phyloP scores from a whole-genome alignment of 768 basidiomycete species.

The Rhizopogon roseolus region DNA sequence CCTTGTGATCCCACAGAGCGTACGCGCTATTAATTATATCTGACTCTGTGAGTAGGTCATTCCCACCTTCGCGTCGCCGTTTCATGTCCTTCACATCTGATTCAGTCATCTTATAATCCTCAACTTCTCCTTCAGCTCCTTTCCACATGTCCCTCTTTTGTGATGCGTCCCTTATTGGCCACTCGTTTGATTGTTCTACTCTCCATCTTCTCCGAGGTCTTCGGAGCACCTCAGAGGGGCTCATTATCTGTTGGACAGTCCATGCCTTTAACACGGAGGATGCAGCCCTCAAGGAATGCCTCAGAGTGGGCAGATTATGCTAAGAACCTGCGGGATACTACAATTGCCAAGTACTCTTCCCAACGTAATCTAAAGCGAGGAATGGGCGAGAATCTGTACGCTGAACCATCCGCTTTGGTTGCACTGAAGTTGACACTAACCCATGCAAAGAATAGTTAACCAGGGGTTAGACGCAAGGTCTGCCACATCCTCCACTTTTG shows the following conservation, averaged over 20 bases:
- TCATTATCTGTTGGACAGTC: conserved; percentile 14
- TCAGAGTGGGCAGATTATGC: conserved; percentile 33
- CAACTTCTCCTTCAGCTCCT: background rate
- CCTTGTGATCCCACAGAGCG: conserved; percentile 2
- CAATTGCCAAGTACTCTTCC: conserved; percentile 45
- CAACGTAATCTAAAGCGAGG: conserved; percentile 30
- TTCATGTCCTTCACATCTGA: conserved; percentile 4
- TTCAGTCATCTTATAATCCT: conserved; percentile 5
- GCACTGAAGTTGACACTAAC: conserved; percentile 4
- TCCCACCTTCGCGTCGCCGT: conserved; percentile 8
- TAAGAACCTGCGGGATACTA: conserved; percentile 34
- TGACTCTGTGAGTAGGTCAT: conserved; percentile 4
- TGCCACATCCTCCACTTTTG: conserved; percentile 3
- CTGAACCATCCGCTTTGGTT: background rate
- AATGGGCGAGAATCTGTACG: conserved; percentile 45
- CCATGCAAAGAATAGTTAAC: conserved; percentile 45
- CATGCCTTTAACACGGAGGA: conserved; percentile 14
- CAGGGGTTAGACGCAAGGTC: conserved; percentile 64
- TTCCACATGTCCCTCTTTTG: conserved; percentile 4
- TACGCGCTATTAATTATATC: conserved; percentile 6
- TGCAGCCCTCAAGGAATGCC: conserved; percentile 9
- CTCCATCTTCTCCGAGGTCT: conserved; percentile 5
- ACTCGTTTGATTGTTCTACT: conserved; percentile 10
- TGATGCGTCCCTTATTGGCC: conserved; percentile 6
- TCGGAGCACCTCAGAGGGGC: conserved; percentile 8